Base-by-base conservation (phyloP, 305 asterid species). In the Rubia peregrina region DNA sequence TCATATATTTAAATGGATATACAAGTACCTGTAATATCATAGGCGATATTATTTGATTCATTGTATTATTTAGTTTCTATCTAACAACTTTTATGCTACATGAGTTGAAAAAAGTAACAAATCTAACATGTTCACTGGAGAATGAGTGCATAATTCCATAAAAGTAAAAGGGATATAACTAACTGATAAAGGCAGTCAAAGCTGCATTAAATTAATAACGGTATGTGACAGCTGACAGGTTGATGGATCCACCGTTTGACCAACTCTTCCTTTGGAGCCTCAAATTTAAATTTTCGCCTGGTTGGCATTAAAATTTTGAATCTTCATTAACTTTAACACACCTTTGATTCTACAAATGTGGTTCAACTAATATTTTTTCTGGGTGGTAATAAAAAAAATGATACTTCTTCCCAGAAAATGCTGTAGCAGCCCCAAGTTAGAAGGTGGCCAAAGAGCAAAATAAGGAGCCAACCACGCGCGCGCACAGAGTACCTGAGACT, bases 121-220 rank as follows among this genome's bases (percentile, higher is more conserved):
- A 3, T 3, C 1, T 30, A 3, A 30, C 1, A n/a, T n/a, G n/a
- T n/a, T n/a, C 3, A 30, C 3, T 30, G 33, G 33, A 30, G 33
- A 30, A 30, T 3, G 33, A 30, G n/a, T 30, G 3, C 41, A 60
- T 6, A 17, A 33, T 14, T n/a, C 5, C 61, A 68, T 30, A 16
- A 51, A 12, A 68, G 59, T 64, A 53, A 36, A 55, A n/a, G n/a
- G 64, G 64, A 69, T 55, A 69, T 51, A 62, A 69, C 64, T 36
- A 53, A 36, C 72, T 48, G 53, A 48, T 48, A 61, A 68, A 63
- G 63, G n/a, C 72, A 68, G 72, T 68, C 48, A 42, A 73, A 56
- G 61, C 61, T 57, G 38, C 77, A 67, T 22, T 46, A 73, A 10
- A 16, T 44, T 44, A 67, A 57, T 67, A 66, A 73, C 77, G 63